A percentile compares a stretch with the other conserved stretches of the same genome.
Conservation (phyloP, 169 alveolate species). For the Eimeria praecox region DNA sequence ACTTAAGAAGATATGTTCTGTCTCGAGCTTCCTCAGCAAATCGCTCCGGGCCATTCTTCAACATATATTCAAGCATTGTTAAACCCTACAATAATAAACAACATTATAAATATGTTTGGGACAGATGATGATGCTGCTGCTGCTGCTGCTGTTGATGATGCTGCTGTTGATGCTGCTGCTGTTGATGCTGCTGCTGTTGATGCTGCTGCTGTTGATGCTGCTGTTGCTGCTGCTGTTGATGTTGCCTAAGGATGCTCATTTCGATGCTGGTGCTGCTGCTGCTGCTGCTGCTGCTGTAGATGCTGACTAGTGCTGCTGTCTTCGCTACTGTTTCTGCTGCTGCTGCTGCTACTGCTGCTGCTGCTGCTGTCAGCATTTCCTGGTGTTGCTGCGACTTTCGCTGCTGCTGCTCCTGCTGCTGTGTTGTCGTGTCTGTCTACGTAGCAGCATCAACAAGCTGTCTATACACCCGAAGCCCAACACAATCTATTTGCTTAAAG, state of each 20-base stretch:
- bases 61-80: conserved; percentile 85
- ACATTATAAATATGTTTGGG: not conserved
- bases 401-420: not conserved
- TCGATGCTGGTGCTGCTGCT: not conserved
- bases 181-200: not conserved
- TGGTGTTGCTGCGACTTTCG: not conserved
- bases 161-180: not conserved
- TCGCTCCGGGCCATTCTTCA: conserved; percentile 90
- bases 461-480: not conserved
- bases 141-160: conserved; percentile 6
- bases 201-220: not conserved
- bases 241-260: not conserved
- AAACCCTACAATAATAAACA: conserved; percentile 80
- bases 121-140: too few species aligned
- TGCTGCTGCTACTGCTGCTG: conserved; percentile 4
- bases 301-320: not conserved
- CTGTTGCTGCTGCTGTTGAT: not conserved
- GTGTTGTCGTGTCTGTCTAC: not conserved
- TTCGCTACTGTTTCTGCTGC: not conserved
- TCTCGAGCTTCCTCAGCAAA: conserved; percentile 89
- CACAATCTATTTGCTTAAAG: not conserved
- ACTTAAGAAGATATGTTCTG: conserved; percentile 87
- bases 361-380: not conserved
- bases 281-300: conserved; percentile 5
- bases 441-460: not conserved